Percentiles rank a stretch among this genome's conserved stretches.
Evolutionary conservation across 352 stramenopile species (phyloP).

Genomic region (Globisporangium canariense): DNA sequence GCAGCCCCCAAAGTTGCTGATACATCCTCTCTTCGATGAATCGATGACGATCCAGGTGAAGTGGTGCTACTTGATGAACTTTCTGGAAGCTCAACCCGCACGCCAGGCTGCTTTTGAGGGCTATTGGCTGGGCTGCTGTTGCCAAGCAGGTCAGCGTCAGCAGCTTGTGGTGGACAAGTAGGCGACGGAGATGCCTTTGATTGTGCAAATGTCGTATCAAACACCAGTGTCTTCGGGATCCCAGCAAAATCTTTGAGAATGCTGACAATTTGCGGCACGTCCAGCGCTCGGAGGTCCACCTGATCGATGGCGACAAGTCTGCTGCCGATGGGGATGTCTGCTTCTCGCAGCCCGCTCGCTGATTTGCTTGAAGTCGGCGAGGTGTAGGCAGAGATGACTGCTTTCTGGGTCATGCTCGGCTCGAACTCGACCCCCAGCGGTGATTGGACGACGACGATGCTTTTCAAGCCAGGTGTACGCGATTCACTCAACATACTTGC

Average conservation of each 20-base stretch:
- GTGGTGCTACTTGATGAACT: background rate
- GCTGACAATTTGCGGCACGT: conserved; percentile 28
- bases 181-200: background rate
- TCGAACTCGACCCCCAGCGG: conserved; percentile 36
- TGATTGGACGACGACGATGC: conserved; percentile 21
- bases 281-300: conserved; percentile 37
- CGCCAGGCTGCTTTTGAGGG: background rate
- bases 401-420: conserved; percentile 11
- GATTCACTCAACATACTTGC: conserved; percentile 26
- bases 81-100: background rate
- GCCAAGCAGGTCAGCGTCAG: background rate
- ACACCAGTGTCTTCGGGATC: conserved; percentile 28
- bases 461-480: conserved; percentile 12
- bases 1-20: background rate
- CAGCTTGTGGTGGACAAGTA: background rate
- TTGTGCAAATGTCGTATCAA: conserved; percentile 23
- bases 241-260: conserved; percentile 32
- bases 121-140: background rate
- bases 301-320: conserved; percentile 45
- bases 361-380: background rate
- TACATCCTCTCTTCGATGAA: background rate
- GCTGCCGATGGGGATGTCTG: conserved; percentile 35
- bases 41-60: background rate
- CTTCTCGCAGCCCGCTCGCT: conserved; percentile 18
- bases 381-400: conserved; percentile 23